phyloP scores from a whole-genome alignment of 164 flowering plant genomes.

The Taxillus chinensis region DNA sequence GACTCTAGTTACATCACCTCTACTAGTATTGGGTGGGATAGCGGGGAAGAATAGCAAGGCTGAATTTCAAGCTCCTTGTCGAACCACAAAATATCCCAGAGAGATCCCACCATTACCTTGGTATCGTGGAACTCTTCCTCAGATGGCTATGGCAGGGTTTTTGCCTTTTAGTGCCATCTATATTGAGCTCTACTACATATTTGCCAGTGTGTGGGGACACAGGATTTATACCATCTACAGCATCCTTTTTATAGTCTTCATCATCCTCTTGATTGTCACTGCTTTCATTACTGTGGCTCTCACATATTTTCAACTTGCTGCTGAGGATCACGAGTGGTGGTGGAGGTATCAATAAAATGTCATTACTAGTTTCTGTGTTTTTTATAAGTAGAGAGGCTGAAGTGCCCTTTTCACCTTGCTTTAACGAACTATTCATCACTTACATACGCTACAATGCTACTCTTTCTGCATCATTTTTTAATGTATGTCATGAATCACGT shows the following conservation, averaged over 20 bases:
- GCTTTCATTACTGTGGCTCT: constrained; percentile 27
- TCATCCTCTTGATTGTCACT: constrained; percentile 19
- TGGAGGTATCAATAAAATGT: constrained; percentile 20
- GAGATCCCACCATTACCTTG: constrained; percentile 27
- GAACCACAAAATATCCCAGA: constrained; percentile 27
- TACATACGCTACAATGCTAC: too few species aligned
- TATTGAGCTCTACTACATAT: constrained; percentile 4
- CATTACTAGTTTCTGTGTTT: neutral
- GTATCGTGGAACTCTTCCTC: constrained; percentile 24
- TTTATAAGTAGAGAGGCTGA: neutral
- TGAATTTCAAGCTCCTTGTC: constrained; percentile 27
- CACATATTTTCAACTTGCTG: constrained; percentile 15
- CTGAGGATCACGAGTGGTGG: constrained; percentile 32
- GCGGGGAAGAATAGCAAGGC: constrained; percentile 30
- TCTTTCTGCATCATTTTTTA: too few species aligned
- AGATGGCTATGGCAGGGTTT: constrained; percentile 34
- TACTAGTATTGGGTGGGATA: constrained; percentile 25
- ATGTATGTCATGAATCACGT: too few species aligned
- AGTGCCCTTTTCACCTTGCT: neutral
- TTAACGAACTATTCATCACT: too few species aligned
- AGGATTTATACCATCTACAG: constrained; percentile 29
- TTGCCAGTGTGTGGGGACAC: constrained; percentile 5
- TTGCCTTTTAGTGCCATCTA: constrained; percentile 19
- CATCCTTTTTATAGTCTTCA: constrained; percentile 18
- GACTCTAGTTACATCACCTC: constrained; percentile 26